Conservation (phyloP, 768 basidiomycete genomes). For the Naematelia aurantialba region DNA sequence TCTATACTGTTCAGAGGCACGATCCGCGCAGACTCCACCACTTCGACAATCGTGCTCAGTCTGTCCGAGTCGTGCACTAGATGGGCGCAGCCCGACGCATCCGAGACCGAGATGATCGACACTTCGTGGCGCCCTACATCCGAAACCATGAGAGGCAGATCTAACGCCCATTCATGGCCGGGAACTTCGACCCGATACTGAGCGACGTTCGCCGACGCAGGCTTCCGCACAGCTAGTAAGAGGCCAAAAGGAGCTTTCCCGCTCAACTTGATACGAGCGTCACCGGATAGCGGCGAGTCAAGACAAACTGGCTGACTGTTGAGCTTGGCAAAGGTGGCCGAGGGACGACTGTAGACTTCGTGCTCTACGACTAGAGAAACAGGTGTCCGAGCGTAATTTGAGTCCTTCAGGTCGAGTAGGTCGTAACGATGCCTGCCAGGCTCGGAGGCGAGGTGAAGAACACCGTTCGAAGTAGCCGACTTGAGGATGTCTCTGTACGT, state of each 20-base stretch:
- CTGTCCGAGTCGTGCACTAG: constrained; percentile 62
- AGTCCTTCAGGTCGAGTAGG: constrained; percentile 81
- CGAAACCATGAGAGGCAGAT: constrained; percentile 68
- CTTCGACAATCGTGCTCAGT: constrained; percentile 59
- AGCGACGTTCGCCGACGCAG: constrained; percentile 66
- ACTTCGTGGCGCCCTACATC: constrained; percentile 79
- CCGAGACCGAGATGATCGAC: constrained; percentile 69
- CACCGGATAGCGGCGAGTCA: constrained; percentile 64
- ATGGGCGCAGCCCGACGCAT: constrained; percentile 71
- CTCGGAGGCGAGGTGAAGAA: constrained; percentile 57
- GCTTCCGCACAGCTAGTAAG: constrained; percentile 63
- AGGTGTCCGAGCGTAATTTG: constrained; percentile 57
- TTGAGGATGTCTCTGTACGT: constrained; percentile 34
- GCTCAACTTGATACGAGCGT: constrained; percentile 68
- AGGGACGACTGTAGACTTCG: constrained; percentile 73
- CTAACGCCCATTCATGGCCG: constrained; percentile 63
- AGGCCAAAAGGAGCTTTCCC: constrained; percentile 85
- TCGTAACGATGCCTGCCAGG: constrained; percentile 83
- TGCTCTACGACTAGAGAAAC: constrained; percentile 69
- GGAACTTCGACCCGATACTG: constrained; percentile 50
- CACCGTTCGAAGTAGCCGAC: constrained; percentile 35
- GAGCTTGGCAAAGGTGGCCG: constrained; percentile 70
- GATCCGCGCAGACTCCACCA: constrained; percentile 94
- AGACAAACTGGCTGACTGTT: constrained; percentile 67
- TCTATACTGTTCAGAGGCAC: constrained; percentile 71